Conservation (phyloP, 345 rosid genomes). For the Firmiana major region DNA sequence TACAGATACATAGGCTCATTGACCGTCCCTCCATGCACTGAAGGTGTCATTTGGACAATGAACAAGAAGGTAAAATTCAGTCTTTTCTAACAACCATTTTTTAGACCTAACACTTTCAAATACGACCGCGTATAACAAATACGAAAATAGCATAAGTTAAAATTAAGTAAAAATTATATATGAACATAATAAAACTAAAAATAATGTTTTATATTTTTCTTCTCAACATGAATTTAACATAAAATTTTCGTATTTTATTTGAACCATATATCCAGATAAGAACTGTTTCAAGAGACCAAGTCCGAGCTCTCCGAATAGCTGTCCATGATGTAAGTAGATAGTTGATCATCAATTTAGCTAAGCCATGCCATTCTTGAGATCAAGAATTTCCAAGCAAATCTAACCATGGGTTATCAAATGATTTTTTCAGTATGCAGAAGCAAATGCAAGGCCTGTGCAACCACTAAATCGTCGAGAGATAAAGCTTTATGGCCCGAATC, state of each 20-base stretch:
- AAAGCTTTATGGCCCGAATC: neutral
- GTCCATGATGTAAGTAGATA: constrained; percentile 52
- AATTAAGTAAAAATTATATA: too few relatives aligned
- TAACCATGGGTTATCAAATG: neutral
- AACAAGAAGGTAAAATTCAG: constrained; percentile 37
- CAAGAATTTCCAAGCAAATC: neutral
- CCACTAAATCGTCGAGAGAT: constrained; percentile 27
- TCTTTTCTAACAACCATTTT: neutral
- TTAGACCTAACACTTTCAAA: too few relatives aligned
- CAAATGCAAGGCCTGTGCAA: constrained; percentile 57
- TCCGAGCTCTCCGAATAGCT: constrained; percentile 35
- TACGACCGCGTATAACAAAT: too few relatives aligned
- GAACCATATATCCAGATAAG: constrained; percentile 23
- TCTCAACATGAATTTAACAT: too few relatives aligned
- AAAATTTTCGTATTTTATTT: too few relatives aligned
- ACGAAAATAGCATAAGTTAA: too few relatives aligned
- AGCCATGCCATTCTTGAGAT: too few relatives aligned
- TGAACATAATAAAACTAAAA: too few relatives aligned
- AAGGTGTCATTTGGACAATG: constrained; percentile 71
- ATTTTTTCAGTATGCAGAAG: constrained; percentile 40
- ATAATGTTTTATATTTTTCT: too few relatives aligned
- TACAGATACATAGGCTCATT: constrained; percentile 78
- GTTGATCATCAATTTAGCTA: neutral
- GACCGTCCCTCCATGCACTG: constrained; percentile 78
- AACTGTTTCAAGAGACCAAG: constrained; percentile 43